phyloP scores from a whole-genome alignment of 2,329 filamentous ascomycete genomes.

The Teratosphaeria destructans region DNA sequence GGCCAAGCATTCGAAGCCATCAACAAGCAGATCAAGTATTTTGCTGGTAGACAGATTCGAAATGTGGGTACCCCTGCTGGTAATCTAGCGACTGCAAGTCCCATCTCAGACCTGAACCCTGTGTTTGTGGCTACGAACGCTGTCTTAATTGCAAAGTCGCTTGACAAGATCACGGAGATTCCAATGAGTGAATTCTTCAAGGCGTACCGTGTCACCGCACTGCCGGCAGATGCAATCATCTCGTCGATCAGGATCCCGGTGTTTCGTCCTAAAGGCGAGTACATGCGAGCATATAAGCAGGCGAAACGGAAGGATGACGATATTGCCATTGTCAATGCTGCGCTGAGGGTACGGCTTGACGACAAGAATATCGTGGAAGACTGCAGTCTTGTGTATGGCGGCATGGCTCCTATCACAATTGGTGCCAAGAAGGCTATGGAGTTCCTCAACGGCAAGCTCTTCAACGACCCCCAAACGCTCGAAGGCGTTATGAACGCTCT shows the following conservation, averaged over 20 bases:
- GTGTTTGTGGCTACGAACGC: conserved; percentile 83
- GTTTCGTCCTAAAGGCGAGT: conserved; percentile 65
- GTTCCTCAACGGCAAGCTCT: conserved; percentile 66
- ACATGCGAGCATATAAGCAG: conserved; percentile 86
- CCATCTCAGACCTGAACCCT: conserved; percentile 92
- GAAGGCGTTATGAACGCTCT: conserved; percentile 84
- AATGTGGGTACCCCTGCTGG: conserved; percentile 97
- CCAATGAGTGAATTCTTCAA: conserved; percentile 89
- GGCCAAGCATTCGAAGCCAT: conserved; percentile 84
- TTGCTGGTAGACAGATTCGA: conserved; percentile 88
- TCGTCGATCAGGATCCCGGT: conserved; percentile 77
- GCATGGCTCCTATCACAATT: conserved; percentile 90
- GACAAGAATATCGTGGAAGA: conserved; percentile 60
- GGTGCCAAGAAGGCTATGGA: conserved; percentile 67
- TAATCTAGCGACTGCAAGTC: conserved; percentile 86
- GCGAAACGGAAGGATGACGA: conserved; percentile 96
- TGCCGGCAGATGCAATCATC: conserved; percentile 74
- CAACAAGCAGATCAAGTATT: conserved; percentile 86
- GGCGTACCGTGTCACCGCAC: conserved; percentile 75
- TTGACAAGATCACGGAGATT: conserved; percentile 65
- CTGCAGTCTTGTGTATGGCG: conserved; percentile 78
- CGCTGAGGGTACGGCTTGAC: conserved; percentile 63
- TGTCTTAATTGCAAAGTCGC: conserved; percentile 67
- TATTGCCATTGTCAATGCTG: conserved; percentile 91
- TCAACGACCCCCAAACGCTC: conserved; percentile 70